These are phyloP conservation scores for Schizochytrium sp. DNA, from an alignment of 108 stramenopile genomes.

Conservation along the genomic window DNA sequence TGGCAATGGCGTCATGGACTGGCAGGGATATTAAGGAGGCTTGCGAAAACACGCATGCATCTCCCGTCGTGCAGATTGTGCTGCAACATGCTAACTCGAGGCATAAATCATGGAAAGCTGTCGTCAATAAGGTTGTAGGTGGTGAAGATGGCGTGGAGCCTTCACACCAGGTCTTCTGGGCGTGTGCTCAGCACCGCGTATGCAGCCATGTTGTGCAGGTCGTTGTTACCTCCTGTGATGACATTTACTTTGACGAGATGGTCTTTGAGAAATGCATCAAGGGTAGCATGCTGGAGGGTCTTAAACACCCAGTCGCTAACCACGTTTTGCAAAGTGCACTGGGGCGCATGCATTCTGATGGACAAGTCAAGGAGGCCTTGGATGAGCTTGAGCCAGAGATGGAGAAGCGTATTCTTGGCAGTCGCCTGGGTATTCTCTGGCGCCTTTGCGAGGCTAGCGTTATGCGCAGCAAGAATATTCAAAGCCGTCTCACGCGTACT, in stretches of 20 bases:
- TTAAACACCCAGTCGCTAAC: slow-evolving; percentile 13
- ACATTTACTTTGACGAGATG: slow-evolving; percentile 4
- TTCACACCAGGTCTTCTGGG: background rate
- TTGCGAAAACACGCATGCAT: slow-evolving; percentile 17
- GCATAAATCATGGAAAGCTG: background rate
- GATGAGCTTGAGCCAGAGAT: background rate
- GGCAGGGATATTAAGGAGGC: slow-evolving; percentile 27
- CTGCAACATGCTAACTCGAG: background rate
- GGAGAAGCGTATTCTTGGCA: background rate
- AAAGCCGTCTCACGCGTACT: background rate
- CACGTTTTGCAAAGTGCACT: slow-evolving; percentile 23
- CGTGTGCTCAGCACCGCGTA: background rate
- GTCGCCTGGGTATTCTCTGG: background rate
- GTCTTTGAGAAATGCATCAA: slow-evolving; percentile 1
- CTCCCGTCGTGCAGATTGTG: background rate
- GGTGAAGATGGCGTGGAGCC: background rate
- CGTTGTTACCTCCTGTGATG: background rate
- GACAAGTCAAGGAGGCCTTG: slow-evolving; percentile 26
- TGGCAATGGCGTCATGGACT: background rate
- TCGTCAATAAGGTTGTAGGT: background rate
- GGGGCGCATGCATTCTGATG: slow-evolving; percentile 24
- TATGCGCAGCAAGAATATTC: background rate
- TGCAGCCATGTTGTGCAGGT: background rate
- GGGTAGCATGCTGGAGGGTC: background rate
- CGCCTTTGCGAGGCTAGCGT: slow-evolving; percentile 35